Base-by-base conservation (phyloP, 192 early-diverging fungal species). In the Gryganskiella cystojenkinii region DNA sequence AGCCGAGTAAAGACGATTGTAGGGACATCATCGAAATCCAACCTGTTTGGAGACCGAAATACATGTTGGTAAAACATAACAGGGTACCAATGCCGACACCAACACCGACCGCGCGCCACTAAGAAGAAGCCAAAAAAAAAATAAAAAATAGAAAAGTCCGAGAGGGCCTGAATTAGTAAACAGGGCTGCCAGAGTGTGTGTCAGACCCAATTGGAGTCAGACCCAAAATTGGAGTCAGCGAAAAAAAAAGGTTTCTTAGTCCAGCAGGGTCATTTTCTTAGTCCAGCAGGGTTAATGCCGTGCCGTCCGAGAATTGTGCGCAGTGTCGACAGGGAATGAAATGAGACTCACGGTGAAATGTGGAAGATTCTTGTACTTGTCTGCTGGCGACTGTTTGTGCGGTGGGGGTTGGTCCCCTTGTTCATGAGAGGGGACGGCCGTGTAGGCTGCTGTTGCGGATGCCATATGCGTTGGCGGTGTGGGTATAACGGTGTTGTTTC, bases 61-160 rank as follows among this genome's bases (percentile, higher is more conserved):
- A 96, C 82, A 95, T 89, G 79, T 96, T 96, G 40, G 94, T 95
- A 56, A 95, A 95, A 42, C 91, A 91, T 46, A 93, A 63, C 14
- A 93, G 57, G 10, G 86, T 82, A n/a, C 92, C 92, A 52, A 93
- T 90, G 19, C 81, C 30, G 28, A 93, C 80, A 4, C 92, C 92
- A 19, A 88, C 90, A 17, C 82, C 37, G 0, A 91, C 83, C 2
- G 87, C 67, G 19, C 87, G 73, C 70, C 76, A 80, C 85, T 86
- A 67, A 15, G 7, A 22, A 0, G 31, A 27, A 35, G 22, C 4
- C 24, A 22, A 28, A 28, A 1, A 28, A 4, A 27, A 44, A 6
- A 25, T 34, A 30, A 50, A 34, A 62, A 6, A 0, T 15, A 19
- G 8, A n/a, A 37, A 20, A 11, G 22, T 3, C n/a, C n/a, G n/a